Base-by-base conservation (phyloP, 2,329 filamentous ascomycete genomes). In the Knoxdaviesia capensis region DNA sequence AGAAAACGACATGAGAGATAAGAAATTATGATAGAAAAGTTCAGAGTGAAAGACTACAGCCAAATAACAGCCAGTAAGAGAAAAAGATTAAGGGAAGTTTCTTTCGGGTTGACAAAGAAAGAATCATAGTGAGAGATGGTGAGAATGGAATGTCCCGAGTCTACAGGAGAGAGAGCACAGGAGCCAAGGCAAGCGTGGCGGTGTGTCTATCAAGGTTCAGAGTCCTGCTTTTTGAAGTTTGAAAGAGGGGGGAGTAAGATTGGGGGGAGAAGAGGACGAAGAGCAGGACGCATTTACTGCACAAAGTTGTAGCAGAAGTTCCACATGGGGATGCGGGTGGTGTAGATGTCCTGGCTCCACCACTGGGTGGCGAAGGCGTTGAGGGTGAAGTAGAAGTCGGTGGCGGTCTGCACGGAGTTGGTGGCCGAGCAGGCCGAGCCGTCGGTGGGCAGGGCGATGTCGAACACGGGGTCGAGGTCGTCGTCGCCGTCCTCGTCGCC, bases 361-460 rank as follows among this genome's bases (percentile, higher is more conserved):
- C 43, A 51, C 41, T 53, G 45, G 0, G 52, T 52, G 34, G 50
- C 52, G 38, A 52, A 53, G 0, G 47, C 52, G 10, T 47, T 43
- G 4, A 54, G 44, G 32, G 49, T 51, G 40, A 54, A 54, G 42
- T 48, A 44, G 36, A 54, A 54, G 38, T 53, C 51, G 3, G 51
- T 52, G 7, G 40, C 45, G 35, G 54, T 43, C 28, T 49, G 44
- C 7, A 54, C 45, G 3, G 48, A 49, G 35, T 50, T 50, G 31
- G 44, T 41, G 31, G 51, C 48, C 31, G 51, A 47, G 39, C 52
- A 54, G 8, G 44, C 45, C n/a, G 20, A 20, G 36, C 40, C 47
- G 30, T 44, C 48, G 30, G 44, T 40, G 30, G 50, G 48, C 11
- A 50, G 41, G 3, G 43, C 45, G 3, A 46, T 47, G 10, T 39